Conservation (phyloP, 1,284 basidiomycete genomes). For the Microbotryum intermedium region DNA sequence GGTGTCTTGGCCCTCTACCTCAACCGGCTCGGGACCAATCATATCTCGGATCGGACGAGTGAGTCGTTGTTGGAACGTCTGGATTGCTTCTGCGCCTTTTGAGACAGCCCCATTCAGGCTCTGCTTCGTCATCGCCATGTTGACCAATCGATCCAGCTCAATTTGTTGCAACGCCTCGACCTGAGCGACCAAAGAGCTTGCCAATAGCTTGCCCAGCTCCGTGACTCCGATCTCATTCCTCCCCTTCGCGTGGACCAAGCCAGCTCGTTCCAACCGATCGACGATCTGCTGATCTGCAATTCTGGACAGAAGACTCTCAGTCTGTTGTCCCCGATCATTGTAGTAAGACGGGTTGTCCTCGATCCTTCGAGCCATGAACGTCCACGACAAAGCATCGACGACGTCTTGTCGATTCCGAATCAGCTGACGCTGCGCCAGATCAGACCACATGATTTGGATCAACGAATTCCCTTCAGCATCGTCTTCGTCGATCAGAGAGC, state of each 20-base stretch:
- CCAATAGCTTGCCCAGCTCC: constrained; percentile 5
- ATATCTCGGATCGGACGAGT: constrained; percentile 18
- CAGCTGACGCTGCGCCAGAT: not conserved
- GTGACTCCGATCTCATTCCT: constrained; percentile 9
- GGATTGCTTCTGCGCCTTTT: not conserved
- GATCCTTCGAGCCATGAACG: constrained; percentile 65
- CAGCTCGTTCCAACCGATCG: constrained; percentile 10
- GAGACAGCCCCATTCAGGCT: not conserved
- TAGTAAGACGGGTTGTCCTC: constrained; percentile 82
- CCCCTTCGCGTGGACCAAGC: constrained; percentile 11
- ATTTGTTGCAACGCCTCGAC: constrained; percentile 8
- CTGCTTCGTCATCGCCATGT: not conserved
- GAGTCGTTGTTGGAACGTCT: constrained; percentile 20
- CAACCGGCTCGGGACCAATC: constrained; percentile 1
- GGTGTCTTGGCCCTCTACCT: not conserved
- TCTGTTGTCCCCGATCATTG: constrained; percentile 42
- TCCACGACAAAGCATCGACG: constrained; percentile 69
- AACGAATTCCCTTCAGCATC: not conserved
- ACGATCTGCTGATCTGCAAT: constrained; percentile 51
- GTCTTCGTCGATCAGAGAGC: not conserved
- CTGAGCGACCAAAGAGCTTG: constrained; percentile 1
- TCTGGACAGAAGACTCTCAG: constrained; percentile 53
- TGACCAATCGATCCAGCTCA: constrained; percentile 7
- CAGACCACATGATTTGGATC: not conserved
- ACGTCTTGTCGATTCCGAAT: constrained; percentile 55